Conservation (phyloP, 2,329 filamentous ascomycete genomes). For the Claviceps citrina region DNA sequence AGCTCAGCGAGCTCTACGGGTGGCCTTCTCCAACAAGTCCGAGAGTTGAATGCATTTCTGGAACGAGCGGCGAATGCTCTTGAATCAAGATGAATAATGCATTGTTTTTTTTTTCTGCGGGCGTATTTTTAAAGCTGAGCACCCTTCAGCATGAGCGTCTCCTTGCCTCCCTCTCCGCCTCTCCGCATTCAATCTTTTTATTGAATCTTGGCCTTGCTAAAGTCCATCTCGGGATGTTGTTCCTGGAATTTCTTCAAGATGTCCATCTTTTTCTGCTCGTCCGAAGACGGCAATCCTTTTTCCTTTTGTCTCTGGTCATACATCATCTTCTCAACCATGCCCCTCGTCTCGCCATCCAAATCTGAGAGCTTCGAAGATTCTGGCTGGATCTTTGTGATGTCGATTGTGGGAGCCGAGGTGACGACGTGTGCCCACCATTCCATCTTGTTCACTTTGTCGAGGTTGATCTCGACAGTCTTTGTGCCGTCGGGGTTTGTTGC, state of each 20-base stretch:
- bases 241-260: constrained; percentile 85
- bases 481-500: constrained; percentile 54
- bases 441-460: constrained; percentile 93
- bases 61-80: constrained; percentile 43
- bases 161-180: not conserved
- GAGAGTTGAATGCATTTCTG: constrained; percentile 47
- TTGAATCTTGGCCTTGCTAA: constrained; percentile 52
- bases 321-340: constrained; percentile 99
- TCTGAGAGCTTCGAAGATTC: constrained; percentile 86
- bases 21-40: constrained; percentile 40
- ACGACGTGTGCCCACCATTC: constrained; percentile 97
- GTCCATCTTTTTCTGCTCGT: constrained; percentile 90
- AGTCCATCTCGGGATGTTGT: constrained; percentile 60
- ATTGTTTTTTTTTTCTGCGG: not conserved
- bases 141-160: not conserved
- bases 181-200: constrained; percentile 15
- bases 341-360: constrained; percentile 82
- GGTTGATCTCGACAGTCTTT: constrained; percentile 59
- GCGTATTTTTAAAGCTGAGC: not conserved
- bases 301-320: constrained; percentile 97
- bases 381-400: constrained; percentile 86
- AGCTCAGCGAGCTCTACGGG: constrained; percentile 33
- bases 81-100: constrained; percentile 25
- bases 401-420: constrained; percentile 74
- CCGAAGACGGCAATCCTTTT: constrained; percentile 70